Percentiles rank a stretch among this genome's conserved stretches.
These are phyloP conservation scores for Metarhizium album DNA, from an alignment of 2,329 filamentous ascomycete species.

Conservation along the genomic window DNA sequence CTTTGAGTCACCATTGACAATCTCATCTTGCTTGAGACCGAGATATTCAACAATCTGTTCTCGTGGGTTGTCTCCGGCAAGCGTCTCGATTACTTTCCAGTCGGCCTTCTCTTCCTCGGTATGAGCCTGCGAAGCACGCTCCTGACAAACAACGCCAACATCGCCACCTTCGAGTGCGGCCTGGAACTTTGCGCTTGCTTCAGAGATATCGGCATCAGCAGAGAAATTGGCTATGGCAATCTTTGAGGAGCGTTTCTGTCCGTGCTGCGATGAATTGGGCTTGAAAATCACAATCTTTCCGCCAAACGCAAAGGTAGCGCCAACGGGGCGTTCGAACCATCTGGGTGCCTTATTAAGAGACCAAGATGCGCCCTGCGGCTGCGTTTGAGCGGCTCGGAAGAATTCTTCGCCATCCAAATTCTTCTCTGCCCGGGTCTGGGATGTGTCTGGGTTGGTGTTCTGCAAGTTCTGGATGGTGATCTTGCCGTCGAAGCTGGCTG, in stretches of 20 bases:
- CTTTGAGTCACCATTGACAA: constrained; percentile 36
- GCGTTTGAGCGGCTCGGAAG: constrained; percentile 85
- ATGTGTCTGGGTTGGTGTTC: constrained; percentile 73
- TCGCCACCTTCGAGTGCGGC: constrained; percentile 68
- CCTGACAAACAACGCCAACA: constrained; percentile 66
- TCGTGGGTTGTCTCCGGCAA: constrained; percentile 77
- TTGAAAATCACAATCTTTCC: constrained; percentile 78
- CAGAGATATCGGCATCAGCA: constrained; percentile 75
- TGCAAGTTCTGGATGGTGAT: constrained; percentile 90
- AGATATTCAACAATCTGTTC: constrained; percentile 80
- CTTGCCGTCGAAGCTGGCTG: constrained; percentile 94
- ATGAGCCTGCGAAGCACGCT: constrained; percentile 62
- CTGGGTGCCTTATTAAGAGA: constrained; percentile 75
- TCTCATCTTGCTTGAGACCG: constrained; percentile 62
- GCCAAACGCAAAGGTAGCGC: constrained; percentile 89
- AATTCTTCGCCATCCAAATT: constrained; percentile 87
- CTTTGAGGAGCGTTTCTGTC: constrained; percentile 60
- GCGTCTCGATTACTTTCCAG: constrained; percentile 86
- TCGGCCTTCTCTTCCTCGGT: constrained; percentile 90
- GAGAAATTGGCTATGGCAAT: constrained; percentile 81
- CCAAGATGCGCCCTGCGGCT: constrained; percentile 85
- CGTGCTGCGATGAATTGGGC: constrained; percentile 44
- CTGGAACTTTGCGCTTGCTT: constrained; percentile 79
- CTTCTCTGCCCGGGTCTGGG: constrained; percentile 54
- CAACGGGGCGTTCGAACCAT: constrained; percentile 78